phyloP scores from a whole-genome alignment of 2,329 filamentous ascomycete species.

The Phoma sp. region DNA sequence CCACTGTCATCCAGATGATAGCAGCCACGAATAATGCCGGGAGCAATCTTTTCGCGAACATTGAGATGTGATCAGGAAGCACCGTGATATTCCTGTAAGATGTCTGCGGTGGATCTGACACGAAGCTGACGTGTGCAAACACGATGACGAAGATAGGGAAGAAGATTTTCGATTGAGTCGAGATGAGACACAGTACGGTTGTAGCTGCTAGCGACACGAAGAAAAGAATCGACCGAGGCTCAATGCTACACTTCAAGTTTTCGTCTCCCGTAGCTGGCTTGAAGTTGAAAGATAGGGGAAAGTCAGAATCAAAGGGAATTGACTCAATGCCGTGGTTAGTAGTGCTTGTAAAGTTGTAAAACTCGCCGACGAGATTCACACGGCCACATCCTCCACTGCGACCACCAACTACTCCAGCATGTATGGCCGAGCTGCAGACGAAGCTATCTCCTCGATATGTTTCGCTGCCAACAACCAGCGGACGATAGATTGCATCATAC shows the following conservation, averaged over 20 bases:
- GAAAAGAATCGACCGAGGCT: conserved; percentile 80
- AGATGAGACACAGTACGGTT: conserved; percentile 75
- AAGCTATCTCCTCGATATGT: conserved; percentile 91
- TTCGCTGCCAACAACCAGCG: conserved; percentile 62
- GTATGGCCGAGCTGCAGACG: conserved; percentile 84
- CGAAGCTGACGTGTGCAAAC: conserved; percentile 87
- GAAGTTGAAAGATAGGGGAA: conserved; percentile 87
- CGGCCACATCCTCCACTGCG: conserved; percentile 80
- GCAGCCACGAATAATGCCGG: conserved; percentile 85
- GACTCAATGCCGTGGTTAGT: conserved; percentile 75
- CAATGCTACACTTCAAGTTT: conserved; percentile 66
- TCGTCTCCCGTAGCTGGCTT: conserved; percentile 56
- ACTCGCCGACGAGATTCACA: conserved; percentile 71
- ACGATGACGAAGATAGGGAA: conserved; percentile 81
- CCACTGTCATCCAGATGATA: conserved; percentile 82
- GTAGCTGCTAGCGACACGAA: conserved; percentile 79
- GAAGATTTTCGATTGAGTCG: conserved; percentile 75
- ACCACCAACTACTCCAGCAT: conserved; percentile 76
- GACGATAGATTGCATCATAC: conserved; percentile 63
- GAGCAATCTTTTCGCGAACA: conserved; percentile 78
- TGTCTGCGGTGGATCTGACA: conserved; percentile 79
- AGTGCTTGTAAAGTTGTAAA: conserved; percentile 66
- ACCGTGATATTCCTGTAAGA: conserved; percentile 52
- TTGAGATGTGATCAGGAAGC: conserved; percentile 58
- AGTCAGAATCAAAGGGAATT: conserved; percentile 80